A percentile compares a stretch with the other conserved stretches of the same genome.
Evolutionary conservation across 2,329 filamentous ascomycete species (phyloP).

Genomic region (Aspergillus chevalieri): DNA sequence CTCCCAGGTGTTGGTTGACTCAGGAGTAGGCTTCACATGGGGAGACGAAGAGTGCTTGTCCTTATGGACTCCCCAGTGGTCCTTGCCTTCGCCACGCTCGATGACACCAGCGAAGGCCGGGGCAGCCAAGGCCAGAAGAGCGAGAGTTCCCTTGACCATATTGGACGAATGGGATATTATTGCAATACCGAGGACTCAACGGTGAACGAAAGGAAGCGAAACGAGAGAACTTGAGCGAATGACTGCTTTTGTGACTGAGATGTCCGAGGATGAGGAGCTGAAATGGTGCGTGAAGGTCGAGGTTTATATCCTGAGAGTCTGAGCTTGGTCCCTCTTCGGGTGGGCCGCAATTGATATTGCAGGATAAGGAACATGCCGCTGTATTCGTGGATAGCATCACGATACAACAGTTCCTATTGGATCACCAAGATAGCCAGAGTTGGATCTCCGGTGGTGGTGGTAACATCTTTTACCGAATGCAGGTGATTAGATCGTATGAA

Average conservation of each 20-base stretch:
- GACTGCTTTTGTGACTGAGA: slow-evolving; percentile 14
- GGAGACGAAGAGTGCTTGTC: neutral
- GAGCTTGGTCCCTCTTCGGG: neutral
- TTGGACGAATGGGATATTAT: slow-evolving; percentile 13
- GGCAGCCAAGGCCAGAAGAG: slow-evolving; percentile 30
- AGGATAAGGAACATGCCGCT: neutral
- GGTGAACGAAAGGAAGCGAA: neutral
- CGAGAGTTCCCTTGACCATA: slow-evolving; percentile 31
- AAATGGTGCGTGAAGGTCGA: neutral
- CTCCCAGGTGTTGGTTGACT: slow-evolving; percentile 2
- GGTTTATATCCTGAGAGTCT: neutral
- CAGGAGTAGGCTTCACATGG: slow-evolving; percentile 3
- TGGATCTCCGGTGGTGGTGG: neutral
- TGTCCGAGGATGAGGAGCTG: slow-evolving; percentile 1
- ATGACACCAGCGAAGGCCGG: slow-evolving; percentile 32
- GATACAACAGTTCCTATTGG: neutral
- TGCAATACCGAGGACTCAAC: neutral
- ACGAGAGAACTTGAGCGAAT: slow-evolving; percentile 2
- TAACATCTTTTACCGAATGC: slow-evolving; percentile 12
- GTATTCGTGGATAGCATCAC: neutral
- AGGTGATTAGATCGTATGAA: slow-evolving; percentile 7
- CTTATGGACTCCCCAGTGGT: neutral
- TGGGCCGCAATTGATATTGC: neutral
- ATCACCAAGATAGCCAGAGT: neutral
- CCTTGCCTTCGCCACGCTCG: slow-evolving; percentile 15